phyloP scores from a whole-genome alignment of 2,329 filamentous ascomycete species.

The Colletotrichum cuscutae region DNA sequence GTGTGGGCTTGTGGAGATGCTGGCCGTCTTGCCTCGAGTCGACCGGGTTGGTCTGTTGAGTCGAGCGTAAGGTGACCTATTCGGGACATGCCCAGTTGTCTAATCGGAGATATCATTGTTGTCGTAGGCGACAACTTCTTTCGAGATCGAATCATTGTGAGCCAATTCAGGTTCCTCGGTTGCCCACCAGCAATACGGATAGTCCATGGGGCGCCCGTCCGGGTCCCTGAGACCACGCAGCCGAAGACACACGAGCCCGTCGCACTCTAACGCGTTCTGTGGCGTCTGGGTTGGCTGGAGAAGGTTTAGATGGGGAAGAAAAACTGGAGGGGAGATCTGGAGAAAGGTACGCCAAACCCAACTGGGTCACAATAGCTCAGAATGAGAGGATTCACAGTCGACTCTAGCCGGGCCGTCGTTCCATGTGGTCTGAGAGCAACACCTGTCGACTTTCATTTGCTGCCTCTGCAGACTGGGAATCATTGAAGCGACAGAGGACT shows the following conservation, averaged over 20 bases:
- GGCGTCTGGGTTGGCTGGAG: slow-evolving; percentile 11
- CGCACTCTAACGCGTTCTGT: slow-evolving; percentile 7
- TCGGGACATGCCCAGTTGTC: not conserved
- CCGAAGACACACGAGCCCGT: slow-evolving; percentile 20
- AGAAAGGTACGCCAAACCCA: slow-evolving; percentile 13
- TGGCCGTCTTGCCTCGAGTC: slow-evolving; percentile 27
- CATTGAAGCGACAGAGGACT: not conserved
- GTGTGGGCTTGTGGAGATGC: slow-evolving; percentile 32
- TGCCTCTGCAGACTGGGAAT: not conserved
- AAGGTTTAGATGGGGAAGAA: not conserved
- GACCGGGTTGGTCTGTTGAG: not conserved
- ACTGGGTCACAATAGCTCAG: not conserved
- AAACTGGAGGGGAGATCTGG: slow-evolving; percentile 27
- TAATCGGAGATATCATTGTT: not conserved
- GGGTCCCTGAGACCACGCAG: not conserved
- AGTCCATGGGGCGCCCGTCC: not conserved
- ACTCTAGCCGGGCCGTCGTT: slow-evolving; percentile 29
- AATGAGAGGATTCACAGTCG: slow-evolving; percentile 9
- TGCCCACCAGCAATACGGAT: not conserved
- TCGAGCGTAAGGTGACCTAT: not conserved
- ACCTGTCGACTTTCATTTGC: not conserved
- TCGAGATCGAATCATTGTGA: not conserved
- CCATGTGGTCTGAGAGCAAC: slow-evolving; percentile 29
- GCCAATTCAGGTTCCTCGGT: not conserved
- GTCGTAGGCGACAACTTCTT: slow-evolving; percentile 11